Percentiles rank a stretch among this genome's conserved stretches.
Conservation (phyloP, 2,329 filamentous ascomycete species). For the Neofusicoccum umdonicola region DNA sequence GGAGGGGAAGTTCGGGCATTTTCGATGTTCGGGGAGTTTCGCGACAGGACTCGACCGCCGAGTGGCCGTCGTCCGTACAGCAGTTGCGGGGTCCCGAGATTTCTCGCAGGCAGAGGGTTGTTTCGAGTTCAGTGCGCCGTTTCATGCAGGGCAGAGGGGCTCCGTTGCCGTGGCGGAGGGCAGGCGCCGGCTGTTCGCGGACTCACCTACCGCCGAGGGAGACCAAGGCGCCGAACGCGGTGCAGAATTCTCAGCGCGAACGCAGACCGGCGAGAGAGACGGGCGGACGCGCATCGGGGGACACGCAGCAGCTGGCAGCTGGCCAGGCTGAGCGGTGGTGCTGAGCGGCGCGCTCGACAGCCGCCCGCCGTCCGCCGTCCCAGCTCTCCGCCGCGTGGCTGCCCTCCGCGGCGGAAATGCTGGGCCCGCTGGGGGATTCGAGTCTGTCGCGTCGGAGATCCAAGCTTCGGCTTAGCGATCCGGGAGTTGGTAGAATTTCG, state of each 20-base stretch:
- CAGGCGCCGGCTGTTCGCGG: neutral
- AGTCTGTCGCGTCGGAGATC: conserved; percentile 4
- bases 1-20: neutral
- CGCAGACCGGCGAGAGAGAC: neutral
- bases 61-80: neutral
- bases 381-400: neutral
- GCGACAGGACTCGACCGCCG: neutral
- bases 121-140: neutral
- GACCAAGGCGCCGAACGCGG: conserved; percentile 3
- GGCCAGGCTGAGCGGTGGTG: neutral
- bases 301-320: neutral
- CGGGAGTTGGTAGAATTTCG: conserved; percentile 6
- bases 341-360: neutral
- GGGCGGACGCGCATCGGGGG: neutral
- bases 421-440: conserved; percentile 8
- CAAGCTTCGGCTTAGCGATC: conserved; percentile 11
- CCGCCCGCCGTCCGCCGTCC: neutral
- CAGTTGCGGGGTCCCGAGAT: neutral
- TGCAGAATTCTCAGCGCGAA: neutral
- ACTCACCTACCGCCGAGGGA: neutral
- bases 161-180: neutral
- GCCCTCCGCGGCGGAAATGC: neutral
- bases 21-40: neutral
- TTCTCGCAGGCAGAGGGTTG: neutral
- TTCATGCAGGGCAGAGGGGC: conserved; percentile 1